Conservation (phyloP, 75 land plant genomes). For the Picea glauca region DNA sequence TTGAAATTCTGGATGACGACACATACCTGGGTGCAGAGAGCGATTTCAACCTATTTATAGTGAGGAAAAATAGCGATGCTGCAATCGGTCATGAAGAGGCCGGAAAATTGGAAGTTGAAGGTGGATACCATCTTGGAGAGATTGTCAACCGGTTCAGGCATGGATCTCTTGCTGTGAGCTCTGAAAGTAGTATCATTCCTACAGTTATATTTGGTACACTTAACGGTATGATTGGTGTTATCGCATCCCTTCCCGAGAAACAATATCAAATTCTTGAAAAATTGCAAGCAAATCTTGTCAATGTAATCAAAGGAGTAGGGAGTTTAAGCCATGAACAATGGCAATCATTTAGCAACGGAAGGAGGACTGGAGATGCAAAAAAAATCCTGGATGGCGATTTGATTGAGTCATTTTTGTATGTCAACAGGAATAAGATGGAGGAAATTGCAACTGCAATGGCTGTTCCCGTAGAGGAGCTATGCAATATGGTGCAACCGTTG, state of each 20-base stretch:
- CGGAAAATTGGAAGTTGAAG: too few relatives aligned
- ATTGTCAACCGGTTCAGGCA: too few relatives aligned
- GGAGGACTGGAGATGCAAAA: slow-evolving; percentile 79
- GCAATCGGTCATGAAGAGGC: slow-evolving; percentile 84
- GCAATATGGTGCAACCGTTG: slow-evolving; percentile 91
- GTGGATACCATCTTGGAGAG: too few relatives aligned
- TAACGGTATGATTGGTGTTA: slow-evolving; percentile 93
- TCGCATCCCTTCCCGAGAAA: slow-evolving; percentile 29
- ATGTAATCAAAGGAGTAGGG: slow-evolving; percentile 97
- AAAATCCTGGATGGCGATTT: slow-evolving; percentile 32
- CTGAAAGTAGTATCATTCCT: slow-evolving; percentile 80
- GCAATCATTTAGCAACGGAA: slow-evolving; percentile 12
- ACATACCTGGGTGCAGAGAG: slow-evolving; percentile 24
- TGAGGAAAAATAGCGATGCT: slow-evolving; percentile 92
- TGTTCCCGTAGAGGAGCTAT: slow-evolving; percentile 90
- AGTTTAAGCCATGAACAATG: slow-evolving; percentile 97
- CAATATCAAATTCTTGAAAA: slow-evolving; percentile 83
- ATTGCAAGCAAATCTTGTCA: slow-evolving; percentile 74
- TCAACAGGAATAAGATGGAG: slow-evolving; percentile 68
- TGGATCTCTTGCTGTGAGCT: too few relatives aligned
- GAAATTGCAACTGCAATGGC: slow-evolving; percentile 69
- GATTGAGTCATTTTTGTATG: slow-evolving; percentile 82
- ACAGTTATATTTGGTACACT: slow-evolving; percentile 98
- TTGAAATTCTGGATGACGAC: too few relatives aligned
- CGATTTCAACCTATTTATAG: slow-evolving; percentile 89